A percentile compares a stretch with the other conserved stretches of the same genome.
These are phyloP conservation scores for Knufia fluminis DNA, from an alignment of 2,329 filamentous ascomycete species.

Conservation along the genomic window DNA sequence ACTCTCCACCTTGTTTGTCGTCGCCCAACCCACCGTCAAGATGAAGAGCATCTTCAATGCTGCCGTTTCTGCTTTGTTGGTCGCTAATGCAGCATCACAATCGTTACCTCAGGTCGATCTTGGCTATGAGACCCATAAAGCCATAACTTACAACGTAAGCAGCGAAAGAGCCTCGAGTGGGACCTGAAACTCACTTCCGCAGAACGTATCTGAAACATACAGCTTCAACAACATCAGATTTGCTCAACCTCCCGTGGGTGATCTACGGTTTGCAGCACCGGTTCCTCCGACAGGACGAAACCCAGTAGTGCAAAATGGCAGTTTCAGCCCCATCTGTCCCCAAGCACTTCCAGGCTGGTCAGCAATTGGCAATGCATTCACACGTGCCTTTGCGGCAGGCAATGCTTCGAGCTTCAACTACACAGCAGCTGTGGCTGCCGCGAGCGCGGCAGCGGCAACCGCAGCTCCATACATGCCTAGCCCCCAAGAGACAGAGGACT, in stretches of 20 bases:
- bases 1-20: not conserved
- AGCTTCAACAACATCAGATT: constrained; percentile 51
- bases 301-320: constrained; percentile 38
- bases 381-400: constrained; percentile 25
- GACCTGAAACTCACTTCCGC: constrained; percentile 23
- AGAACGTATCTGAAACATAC: constrained; percentile 32
- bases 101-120: constrained; percentile 45
- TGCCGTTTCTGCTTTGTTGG: constrained; percentile 7
- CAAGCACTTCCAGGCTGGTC: constrained; percentile 40
- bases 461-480: constrained; percentile 29
- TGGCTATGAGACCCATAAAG: constrained; percentile 45
- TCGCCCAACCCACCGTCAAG: not conserved
- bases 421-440: constrained; percentile 22
- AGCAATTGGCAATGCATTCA: constrained; percentile 26
- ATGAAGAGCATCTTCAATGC: constrained; percentile 1
- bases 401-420: constrained; percentile 24
- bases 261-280: constrained; percentile 44
- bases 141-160: constrained; percentile 24
- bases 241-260: constrained; percentile 44
- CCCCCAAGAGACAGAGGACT: constrained; percentile 28
- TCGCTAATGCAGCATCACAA: constrained; percentile 60
- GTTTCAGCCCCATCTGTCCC: constrained; percentile 35
- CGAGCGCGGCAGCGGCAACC: constrained; percentile 13
- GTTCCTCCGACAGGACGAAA: constrained; percentile 35
- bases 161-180: constrained; percentile 10